These are phyloP conservation scores for Rostrohypoxylon terebratum DNA, from an alignment of 495 filamentous ascomycete species.

Conservation along the genomic window DNA sequence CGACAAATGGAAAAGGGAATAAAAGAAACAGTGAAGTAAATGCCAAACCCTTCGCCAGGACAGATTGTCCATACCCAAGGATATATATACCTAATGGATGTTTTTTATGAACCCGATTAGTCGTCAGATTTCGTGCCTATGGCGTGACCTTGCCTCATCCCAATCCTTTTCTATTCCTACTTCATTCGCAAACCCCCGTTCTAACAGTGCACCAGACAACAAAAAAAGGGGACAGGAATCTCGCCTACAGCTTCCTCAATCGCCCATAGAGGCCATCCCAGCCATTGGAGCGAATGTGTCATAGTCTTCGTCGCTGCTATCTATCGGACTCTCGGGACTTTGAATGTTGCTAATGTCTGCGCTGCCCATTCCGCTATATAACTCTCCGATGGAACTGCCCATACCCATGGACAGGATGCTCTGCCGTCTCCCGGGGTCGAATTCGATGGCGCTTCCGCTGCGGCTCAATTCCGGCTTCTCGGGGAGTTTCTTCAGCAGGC, in stretches of 20 bases:
- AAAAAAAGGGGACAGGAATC: constrained; percentile 24
- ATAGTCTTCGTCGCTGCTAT: constrained; percentile 59
- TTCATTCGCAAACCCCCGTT: constrained; percentile 37
- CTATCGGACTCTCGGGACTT: constrained; percentile 56
- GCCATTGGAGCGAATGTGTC: constrained; percentile 48
- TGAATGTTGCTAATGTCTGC: constrained; percentile 57
- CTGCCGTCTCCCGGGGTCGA: constrained; percentile 56
- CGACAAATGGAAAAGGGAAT: constrained; percentile 12
- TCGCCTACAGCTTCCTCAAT: constrained; percentile 23
- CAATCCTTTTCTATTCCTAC: constrained; percentile 42
- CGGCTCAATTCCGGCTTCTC: constrained; percentile 66
- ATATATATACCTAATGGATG: constrained; percentile 32
- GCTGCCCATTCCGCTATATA: constrained; percentile 51
- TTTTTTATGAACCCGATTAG: constrained; percentile 39
- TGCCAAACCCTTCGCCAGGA: constrained; percentile 20
- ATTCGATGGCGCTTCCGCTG: constrained; percentile 56
- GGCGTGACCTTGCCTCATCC: constrained; percentile 51
- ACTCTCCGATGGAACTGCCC: constrained; percentile 33
- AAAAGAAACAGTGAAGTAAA: constrained; percentile 24
- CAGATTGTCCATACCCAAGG: constrained; percentile 11
- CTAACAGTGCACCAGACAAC: constrained; percentile 28
- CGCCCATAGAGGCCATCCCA: constrained; percentile 47
- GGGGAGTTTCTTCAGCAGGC: constrained; percentile 65
- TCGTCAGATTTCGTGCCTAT: constrained; percentile 50
- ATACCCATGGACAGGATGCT: constrained; percentile 49